Evolutionary conservation across 2,329 filamentous ascomycete genomes (phyloP), one percentile per base, ranked within the genome.

Genomic region (Elsinoe perseae): DNA sequence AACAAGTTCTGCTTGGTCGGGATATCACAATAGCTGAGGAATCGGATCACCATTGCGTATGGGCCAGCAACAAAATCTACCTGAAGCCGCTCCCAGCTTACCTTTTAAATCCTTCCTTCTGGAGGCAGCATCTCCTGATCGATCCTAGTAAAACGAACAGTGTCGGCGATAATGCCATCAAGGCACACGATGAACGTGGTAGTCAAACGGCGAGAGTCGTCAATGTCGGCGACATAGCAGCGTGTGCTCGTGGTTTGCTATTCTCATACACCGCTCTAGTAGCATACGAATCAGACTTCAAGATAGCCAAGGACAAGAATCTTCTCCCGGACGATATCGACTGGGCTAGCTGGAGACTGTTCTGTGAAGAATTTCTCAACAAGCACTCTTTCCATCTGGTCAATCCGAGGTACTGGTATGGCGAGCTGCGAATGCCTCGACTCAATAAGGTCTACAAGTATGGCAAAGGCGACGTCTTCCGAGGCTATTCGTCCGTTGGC

Each of bases 371-470:
- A 9, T 25, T 23, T 8, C 56, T 58, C 12, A 20, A 28, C 21
- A 20, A 38, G 3, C 27, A 40, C 21, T 55, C 56, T 12, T 57
- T 50, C 32, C 40, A 23, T 10, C 14, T 57, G 4, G 27, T 61
- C 14, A 38, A 59, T 10, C n/a, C 30, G 36, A 60, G 60, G 18
- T 62, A 58, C 40, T 27, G 38, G n/a, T 60, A 61, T 42, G 61
- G 61, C 12, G 61, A 62, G 38, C 58, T 62, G 18, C 60, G 60
- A 18, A 53, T 60, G 4, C 44, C 23, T 28, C 54, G 60, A 16
- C 55, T 62, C 3, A 55, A 62, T 44, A 46, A 42, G 30, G 48
- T 62, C 16, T 61, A 57, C 46, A 55, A 57, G n/a, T 54, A 50
- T 16, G n/a, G 23, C 8, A 36, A 23, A 25, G 38, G 55, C 28